Percentiles rank a stretch among this genome's conserved stretches.
Evolutionary conservation across 441 rosid genomes (phyloP).

Genomic region (Aquilaria agallochum): DNA sequence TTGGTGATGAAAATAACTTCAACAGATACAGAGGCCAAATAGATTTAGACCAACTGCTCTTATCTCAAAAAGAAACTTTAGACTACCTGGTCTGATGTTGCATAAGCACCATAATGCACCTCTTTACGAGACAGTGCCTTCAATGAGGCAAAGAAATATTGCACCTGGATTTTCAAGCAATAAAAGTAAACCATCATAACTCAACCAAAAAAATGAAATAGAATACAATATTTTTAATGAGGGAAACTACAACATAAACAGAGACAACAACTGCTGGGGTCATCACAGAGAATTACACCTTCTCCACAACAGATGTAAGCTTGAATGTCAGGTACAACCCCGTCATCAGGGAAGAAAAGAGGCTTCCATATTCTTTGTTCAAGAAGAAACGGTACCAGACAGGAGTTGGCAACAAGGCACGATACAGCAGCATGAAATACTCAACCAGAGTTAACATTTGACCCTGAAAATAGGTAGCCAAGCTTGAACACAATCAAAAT

Average conservation of each 20-base stretch:
- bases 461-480: slow-evolving; percentile 36
- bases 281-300: slow-evolving; percentile 29
- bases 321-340: slow-evolving; percentile 76
- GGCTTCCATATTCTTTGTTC: slow-evolving; percentile 82
- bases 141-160: slow-evolving; percentile 63
- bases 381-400: slow-evolving; percentile 87
- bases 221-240: too few species aligned
- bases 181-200: not conserved
- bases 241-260: not conserved
- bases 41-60: too few species aligned
- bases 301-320: slow-evolving; percentile 76
- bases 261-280: too few species aligned
- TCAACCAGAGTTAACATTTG: slow-evolving; percentile 74
- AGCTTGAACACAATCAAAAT: too few species aligned
- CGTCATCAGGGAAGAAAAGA: slow-evolving; percentile 77
- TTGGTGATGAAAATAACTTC: too few species aligned
- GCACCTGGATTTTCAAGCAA: slow-evolving; percentile 46
- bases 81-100: slow-evolving; percentile 74
- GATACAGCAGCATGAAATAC: slow-evolving; percentile 62
- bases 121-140: slow-evolving; percentile 71
- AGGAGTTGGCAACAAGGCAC: slow-evolving; percentile 75
- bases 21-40: too few species aligned
- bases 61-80: not conserved
- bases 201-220: not conserved
- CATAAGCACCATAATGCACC: slow-evolving; percentile 73